A percentile compares a stretch with the other conserved stretches of the same genome.
These are phyloP conservation scores for Penicillium hesseltinei DNA, from an alignment of 2,329 filamentous ascomycete genomes.

Conservation along the genomic window DNA sequence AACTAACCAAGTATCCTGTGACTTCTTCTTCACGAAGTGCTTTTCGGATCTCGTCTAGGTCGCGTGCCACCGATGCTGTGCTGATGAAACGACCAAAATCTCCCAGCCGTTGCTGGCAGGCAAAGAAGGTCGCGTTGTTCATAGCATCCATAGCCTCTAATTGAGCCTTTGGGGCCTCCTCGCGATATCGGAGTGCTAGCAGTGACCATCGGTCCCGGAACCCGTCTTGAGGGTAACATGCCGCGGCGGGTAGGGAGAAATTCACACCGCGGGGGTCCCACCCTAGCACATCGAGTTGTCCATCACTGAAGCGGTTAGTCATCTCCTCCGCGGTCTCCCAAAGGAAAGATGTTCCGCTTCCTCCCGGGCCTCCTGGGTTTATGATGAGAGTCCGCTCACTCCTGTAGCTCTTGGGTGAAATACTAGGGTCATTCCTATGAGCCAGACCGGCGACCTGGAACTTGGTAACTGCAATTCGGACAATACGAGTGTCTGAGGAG, in stretches of 20 bases:
- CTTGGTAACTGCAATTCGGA: conserved; percentile 17
- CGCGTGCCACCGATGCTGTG: conserved; percentile 16
- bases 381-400: conserved; percentile 20
- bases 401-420: not conserved
- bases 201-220: conserved; percentile 17
- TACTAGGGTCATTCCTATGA: not conserved
- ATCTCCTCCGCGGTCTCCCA: conserved; percentile 15
- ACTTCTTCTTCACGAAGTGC: conserved; percentile 15
- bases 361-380: conserved; percentile 17
- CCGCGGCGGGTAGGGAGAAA: conserved; percentile 11
- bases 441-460: conserved; percentile 16
- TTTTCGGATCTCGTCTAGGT: conserved; percentile 19
- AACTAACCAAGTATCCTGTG: conserved; percentile 17
- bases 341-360: conserved; percentile 13
- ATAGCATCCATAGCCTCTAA: conserved; percentile 14
- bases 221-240: conserved; percentile 14
- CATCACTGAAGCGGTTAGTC: conserved; percentile 16
- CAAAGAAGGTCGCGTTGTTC: conserved; percentile 18
- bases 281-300: conserved; percentile 14
- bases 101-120: conserved; percentile 15
- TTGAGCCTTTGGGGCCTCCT: conserved; percentile 11
- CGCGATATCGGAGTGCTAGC: conserved; percentile 11
- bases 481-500: conserved; percentile 14
- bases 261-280: conserved; percentile 22
- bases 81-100: conserved; percentile 20